A percentile compares a stretch with the other conserved stretches of the same genome.
Conservation (phyloP, 345 rosid genomes). For the Salix arbutifolia region DNA sequence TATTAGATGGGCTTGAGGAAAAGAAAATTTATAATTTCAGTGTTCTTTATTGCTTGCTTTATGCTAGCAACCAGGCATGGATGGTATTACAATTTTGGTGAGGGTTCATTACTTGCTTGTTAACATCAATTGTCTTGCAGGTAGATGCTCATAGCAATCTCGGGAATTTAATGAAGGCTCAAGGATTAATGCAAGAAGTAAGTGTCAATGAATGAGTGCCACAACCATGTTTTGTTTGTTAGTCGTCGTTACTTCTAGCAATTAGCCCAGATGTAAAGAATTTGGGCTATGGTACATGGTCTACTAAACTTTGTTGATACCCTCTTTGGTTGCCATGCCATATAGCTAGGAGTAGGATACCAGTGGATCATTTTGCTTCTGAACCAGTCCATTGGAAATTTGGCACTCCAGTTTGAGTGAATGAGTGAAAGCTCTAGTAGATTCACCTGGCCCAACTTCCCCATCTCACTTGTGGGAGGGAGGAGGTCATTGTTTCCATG, state of each 20-base stretch:
- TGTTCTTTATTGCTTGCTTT: background rate
- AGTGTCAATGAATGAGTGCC: slow-evolving; percentile 31
- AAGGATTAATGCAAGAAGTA: slow-evolving; percentile 94
- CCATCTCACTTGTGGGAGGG: slow-evolving; percentile 9
- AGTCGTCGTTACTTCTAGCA: background rate
- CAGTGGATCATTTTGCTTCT: slow-evolving; percentile 8
- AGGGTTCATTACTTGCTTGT: slow-evolving; percentile 3
- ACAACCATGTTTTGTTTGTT: background rate
- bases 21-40: background rate
- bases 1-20: background rate
- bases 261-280: background rate
- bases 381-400: slow-evolving; percentile 1
- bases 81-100: background rate
- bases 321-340: slow-evolving; percentile 2
- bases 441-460: slow-evolving; percentile 22
- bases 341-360: slow-evolving; percentile 5
- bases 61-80: background rate
- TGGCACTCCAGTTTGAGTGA: slow-evolving; percentile 12
- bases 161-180: slow-evolving; percentile 91
- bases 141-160: slow-evolving; percentile 97
- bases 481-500: slow-evolving; percentile 21
- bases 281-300: slow-evolving; percentile 13
- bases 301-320: slow-evolving; percentile 8
- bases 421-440: slow-evolving; percentile 14
- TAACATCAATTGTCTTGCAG: slow-evolving; percentile 34